A percentile compares a stretch with the other conserved stretches of the same genome.
These are phyloP conservation scores for Neckera pumila DNA, from an alignment of 225 moss, liverwort and hornwort species.

Conservation along the genomic window DNA sequence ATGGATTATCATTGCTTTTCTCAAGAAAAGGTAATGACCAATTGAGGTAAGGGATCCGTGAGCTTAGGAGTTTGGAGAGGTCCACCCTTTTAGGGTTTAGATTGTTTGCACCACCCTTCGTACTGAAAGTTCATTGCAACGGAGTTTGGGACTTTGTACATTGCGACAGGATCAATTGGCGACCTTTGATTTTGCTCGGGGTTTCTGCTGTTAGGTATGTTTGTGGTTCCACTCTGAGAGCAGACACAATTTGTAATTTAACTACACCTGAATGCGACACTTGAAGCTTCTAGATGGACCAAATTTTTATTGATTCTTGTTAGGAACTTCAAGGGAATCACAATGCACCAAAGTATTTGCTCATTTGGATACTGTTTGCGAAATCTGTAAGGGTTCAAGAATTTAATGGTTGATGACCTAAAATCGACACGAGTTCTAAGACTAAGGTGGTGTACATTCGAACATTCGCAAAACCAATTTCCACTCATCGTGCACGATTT, in stretches of 20 bases:
- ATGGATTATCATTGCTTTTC: background rate
- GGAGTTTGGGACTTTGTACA: background rate
- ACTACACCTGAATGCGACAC: background rate
- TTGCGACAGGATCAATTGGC: background rate
- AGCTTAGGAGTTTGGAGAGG: background rate
- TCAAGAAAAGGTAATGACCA: background rate
- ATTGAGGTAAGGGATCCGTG: rapidly evolving
- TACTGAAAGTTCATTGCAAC: too few relatives aligned
- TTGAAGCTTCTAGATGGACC: background rate
- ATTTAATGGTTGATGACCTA: too few relatives aligned
- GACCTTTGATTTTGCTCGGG: background rate
- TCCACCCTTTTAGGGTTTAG: background rate
- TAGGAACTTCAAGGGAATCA: background rate
- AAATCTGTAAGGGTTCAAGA: background rate
- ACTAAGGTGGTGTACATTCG: background rate
- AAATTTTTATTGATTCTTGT: background rate
- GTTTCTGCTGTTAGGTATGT: background rate
- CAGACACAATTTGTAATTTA: background rate
- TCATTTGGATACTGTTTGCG: background rate
- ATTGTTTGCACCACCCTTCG: background rate
- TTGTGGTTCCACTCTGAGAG: background rate
- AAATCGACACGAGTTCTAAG: background rate
- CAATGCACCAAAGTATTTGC: too few relatives aligned
- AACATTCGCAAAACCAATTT: background rate
- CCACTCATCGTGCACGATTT: background rate